Evolutionary conservation across 140 eudicot genomes (phyloP), one percentile per base, ranked within the genome.

Genomic region (Oenanthe javanica): DNA sequence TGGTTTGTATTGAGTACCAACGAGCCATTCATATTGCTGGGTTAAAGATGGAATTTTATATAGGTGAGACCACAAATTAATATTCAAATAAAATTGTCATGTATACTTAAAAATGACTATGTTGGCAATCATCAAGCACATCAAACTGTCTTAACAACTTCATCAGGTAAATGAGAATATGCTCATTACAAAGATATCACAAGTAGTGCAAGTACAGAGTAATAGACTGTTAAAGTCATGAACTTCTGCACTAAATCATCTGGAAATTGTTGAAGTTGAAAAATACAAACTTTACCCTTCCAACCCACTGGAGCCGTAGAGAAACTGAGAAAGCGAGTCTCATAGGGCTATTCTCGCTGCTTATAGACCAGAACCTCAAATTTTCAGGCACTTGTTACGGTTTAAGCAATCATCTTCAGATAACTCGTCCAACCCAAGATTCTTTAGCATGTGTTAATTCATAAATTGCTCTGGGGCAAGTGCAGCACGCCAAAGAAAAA

Each of bases 11-110:
- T 92, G 97, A 36, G 93, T 38, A 80, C 96, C 97, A 86, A 95
- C 85, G 83, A 95, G 96, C 97, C 97, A 95, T 84, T 91, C 97
- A 83, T 89, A 90, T 95, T 92, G 99, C 97, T 95, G 93, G 75
- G 83, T 75, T 36, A 85, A n/a, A 71, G 12, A 76, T 23, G 6
- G 42, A 59, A 61, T 47, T 36, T 49, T 36, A 23, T 47, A 72
- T 31, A 82, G 77, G 57, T 52, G 70, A 80, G 47, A 79, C 69
- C 15, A 66, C 78, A 72, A 54, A 57, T 25, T 51, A 54, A 61
- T 84, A 43, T 81, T 9, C 25, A 23, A 1, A 7, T 10, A 4
- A 46, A 7, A 45, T 46, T 72, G 14, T 16, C 48, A 43, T 72
- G 15, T 52, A 43, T 72, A 15, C 14, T 70, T 43, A 42, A 46